These are phyloP conservation scores for Candida saitoana DNA, from an alignment of 805 yeast species.

Conservation along the genomic window DNA sequence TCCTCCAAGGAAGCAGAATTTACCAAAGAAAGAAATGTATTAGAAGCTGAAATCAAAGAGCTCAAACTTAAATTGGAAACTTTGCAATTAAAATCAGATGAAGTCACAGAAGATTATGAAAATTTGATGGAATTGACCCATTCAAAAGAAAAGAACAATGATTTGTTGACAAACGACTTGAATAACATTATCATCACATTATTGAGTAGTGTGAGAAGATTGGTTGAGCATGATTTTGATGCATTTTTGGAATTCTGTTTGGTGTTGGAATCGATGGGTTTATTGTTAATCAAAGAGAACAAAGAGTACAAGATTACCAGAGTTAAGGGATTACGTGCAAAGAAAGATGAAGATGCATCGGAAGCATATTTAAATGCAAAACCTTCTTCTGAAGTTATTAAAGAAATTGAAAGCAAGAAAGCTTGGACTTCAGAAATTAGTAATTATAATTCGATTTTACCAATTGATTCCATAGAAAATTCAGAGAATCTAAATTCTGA, in stretches of 20 bases:
- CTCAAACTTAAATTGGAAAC: slow-evolving; percentile 46
- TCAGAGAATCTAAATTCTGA: slow-evolving; percentile 7
- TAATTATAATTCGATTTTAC: slow-evolving; percentile 5
- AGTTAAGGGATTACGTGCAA: slow-evolving; percentile 71
- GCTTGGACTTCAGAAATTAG: slow-evolving; percentile 45
- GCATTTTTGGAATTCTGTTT: slow-evolving; percentile 47
- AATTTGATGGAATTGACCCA: slow-evolving; percentile 40
- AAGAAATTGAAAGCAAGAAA: slow-evolving; percentile 34
- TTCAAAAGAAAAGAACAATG: slow-evolving; percentile 18
- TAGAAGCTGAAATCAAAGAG: slow-evolving; percentile 48
- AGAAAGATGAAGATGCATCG: slow-evolving; percentile 29
- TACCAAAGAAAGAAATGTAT: slow-evolving; percentile 46
- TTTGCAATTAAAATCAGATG: slow-evolving; percentile 41
- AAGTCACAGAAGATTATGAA: slow-evolving; percentile 38
- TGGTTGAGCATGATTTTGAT: slow-evolving; percentile 18
- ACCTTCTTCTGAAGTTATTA: slow-evolving; percentile 39
- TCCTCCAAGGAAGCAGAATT: slow-evolving; percentile 60
- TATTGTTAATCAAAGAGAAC: slow-evolving; percentile 50
- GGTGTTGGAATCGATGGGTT: slow-evolving; percentile 71
- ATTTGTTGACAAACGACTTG: slow-evolving; percentile 25
- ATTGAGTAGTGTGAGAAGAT: slow-evolving; percentile 12
- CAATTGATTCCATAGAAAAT: slow-evolving; percentile 4
- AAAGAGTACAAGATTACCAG: slow-evolving; percentile 52
- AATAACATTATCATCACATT: slow-evolving; percentile 16
- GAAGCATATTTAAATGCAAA: slow-evolving; percentile 22